Evolutionary conservation across 495 filamentous ascomycete genomes (phyloP).

Genomic region (Umbilicaria muhlenbergii): DNA sequence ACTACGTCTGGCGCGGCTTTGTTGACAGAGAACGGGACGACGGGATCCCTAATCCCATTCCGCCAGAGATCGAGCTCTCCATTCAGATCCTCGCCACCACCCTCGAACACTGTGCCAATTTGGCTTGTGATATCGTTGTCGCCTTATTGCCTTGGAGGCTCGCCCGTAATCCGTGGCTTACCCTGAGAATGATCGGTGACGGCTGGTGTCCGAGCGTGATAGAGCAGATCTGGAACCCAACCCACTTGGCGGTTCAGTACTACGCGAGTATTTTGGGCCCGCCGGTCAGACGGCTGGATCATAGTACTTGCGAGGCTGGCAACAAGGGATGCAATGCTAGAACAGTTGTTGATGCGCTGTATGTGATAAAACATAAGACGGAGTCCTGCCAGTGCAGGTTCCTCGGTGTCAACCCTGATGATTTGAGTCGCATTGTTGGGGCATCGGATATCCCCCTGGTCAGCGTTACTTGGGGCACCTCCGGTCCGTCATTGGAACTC

Average conservation of each 20-base stretch:
- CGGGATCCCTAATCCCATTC: neutral
- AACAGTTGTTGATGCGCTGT: neutral
- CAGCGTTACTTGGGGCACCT: neutral
- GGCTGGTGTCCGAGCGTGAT: neutral
- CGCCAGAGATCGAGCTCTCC: constrained; percentile 1
- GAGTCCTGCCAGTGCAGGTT: too few relatives aligned
- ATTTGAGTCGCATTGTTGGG: neutral
- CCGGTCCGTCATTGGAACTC: neutral
- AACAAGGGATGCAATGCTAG: constrained; percentile 1
- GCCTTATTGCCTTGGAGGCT: neutral
- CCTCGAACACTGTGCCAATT: constrained; percentile 1
- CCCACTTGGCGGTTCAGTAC: neutral
- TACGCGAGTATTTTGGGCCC: constrained; percentile 8
- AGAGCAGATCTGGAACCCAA: neutral
- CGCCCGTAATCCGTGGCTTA: neutral
- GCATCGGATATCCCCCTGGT: constrained; percentile 3
- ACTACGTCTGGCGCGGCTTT: neutral
- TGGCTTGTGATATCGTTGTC: neutral
- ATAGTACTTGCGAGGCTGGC: neutral
- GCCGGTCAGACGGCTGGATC: constrained; percentile 3
- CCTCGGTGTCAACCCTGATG: too few relatives aligned
- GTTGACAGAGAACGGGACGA: neutral
- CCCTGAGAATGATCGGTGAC: neutral
- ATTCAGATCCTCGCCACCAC: neutral
- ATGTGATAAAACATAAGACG: neutral